Percentiles rank a stretch among this genome's conserved stretches.
These are phyloP conservation scores for Cyclanthera cordifolia DNA, from an alignment of 306 rosid species.

Conservation along the genomic window DNA sequence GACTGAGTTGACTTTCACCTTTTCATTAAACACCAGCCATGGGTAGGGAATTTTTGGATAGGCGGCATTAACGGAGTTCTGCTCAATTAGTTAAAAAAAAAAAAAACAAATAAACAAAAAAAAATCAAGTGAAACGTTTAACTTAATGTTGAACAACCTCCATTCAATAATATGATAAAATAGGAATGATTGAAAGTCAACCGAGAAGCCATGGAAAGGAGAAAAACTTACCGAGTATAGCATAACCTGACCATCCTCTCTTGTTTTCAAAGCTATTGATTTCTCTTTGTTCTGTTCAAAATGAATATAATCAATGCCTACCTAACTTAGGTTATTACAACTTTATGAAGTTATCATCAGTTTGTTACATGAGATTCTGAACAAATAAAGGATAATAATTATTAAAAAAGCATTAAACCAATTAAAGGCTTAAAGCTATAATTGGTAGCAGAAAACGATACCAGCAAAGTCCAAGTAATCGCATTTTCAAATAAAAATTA, in stretches of 20 bases:
- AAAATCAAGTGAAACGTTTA: conserved; percentile 6
- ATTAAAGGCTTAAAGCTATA: not conserved
- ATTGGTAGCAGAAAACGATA: not conserved
- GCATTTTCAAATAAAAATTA: not conserved
- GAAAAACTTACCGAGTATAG: conserved; percentile 27
- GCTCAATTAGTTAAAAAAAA: not conserved
- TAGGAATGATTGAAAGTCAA: not conserved
- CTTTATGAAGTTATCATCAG: not conserved
- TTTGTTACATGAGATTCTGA: not conserved
- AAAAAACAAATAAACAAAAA: not conserved
- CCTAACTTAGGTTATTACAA: not conserved
- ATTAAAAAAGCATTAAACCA: not conserved
- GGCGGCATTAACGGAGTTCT: conserved; percentile 77
- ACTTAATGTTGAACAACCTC: conserved; percentile 6
- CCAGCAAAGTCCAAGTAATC: not conserved
- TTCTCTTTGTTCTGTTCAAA: conserved; percentile 69
- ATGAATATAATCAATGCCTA: conserved; percentile 14
- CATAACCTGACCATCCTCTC: conserved; percentile 86
- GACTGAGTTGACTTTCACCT: conserved; percentile 86
- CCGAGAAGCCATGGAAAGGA: conserved; percentile 11
- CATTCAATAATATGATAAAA: conserved; percentile 18
- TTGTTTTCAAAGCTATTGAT: conserved; percentile 64
- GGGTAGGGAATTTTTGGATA: conserved; percentile 78
- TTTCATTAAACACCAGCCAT: conserved; percentile 92
- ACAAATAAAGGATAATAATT: not conserved